These are phyloP conservation scores for Avena sativa DNA, from an alignment of 176 grass and related monocot species.

Conservation along the genomic window DNA sequence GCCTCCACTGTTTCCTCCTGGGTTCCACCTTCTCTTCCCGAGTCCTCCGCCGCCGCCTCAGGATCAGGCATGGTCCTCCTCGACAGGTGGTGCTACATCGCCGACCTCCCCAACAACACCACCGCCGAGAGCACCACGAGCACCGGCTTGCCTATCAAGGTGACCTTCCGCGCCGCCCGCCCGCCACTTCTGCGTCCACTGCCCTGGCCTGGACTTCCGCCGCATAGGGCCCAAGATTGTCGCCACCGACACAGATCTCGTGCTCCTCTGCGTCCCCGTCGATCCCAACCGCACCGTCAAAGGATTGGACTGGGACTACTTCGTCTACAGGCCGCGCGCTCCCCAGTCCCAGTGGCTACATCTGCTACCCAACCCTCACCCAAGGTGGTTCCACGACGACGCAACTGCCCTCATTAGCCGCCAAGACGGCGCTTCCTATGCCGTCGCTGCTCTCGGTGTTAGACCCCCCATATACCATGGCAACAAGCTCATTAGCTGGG, in stretches of 20 bases:
- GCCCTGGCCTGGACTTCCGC: slow-evolving; percentile 18
- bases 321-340: slow-evolving; percentile 24
- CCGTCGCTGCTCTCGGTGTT: neutral
- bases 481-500: neutral
- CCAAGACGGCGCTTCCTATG: slow-evolving; percentile 15
- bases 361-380: slow-evolving; percentile 17
- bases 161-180: slow-evolving; percentile 14
- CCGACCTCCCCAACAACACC: slow-evolving; percentile 19
- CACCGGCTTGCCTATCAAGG: slow-evolving; percentile 4
- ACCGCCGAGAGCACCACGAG: slow-evolving; percentile 16
- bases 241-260: slow-evolving; percentile 24
- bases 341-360: neutral
- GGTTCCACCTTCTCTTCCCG: slow-evolving; percentile 9
- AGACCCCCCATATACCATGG: neutral
- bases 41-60: neutral
- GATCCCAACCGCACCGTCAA: neutral
- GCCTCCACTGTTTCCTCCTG: slow-evolving; percentile 5
- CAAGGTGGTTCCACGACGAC: neutral
- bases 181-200: slow-evolving; percentile 31
- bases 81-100: slow-evolving; percentile 29
- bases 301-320: slow-evolving; percentile 15
- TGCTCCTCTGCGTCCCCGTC: slow-evolving; percentile 33
- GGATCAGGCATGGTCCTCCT: neutral
- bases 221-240: neutral
- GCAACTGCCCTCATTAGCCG: slow-evolving; percentile 21